Evolutionary conservation across 73 alveolate genomes (phyloP), one percentile per base, ranked within the genome.

Genomic region (Paramecium sexaurelia): DNA sequence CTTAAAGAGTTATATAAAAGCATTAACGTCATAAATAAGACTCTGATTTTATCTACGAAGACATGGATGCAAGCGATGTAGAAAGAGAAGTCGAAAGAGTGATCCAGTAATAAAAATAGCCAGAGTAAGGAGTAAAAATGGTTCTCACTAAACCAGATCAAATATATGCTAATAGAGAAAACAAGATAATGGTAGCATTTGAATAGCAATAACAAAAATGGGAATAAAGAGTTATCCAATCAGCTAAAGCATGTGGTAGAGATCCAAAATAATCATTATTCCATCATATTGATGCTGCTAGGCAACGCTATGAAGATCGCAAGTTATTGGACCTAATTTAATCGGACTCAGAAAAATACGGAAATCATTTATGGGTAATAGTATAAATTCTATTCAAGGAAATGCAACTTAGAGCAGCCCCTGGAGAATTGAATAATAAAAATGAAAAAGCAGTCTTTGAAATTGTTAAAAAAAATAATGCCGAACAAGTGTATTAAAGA

Each of bases 261-360:
- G 75, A 39, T 29, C 90, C 90, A 17, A 24, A 78, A 10, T 7
- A 37, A 22, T 78, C 90, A 8, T 32, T 78, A n/a, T 78, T 41
- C 17, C 90, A 78, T 78, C 90, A 78, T 43, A 78, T 78, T 29
- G 90, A 78, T 78, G 90, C 90, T 24, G 90, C 68, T 29, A 78
- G 90, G 41, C 10, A 22, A 20, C 45, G 27, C 2, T 13, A 39
- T 29, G 90, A 78, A 41, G 90, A 78, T 78, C 45, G 55, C 8
- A 41, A 78, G 24, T 43, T 78, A 78, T 33, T 78, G 11, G 90
- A 78, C 73, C 10, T 43, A 22, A 78, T 78, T 13, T 78, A 78
- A 78, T 37, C 55, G 15, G 90, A 78, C 35, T 22, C 69, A 0
- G 90, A 78, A 27, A 78, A 78, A 41, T 78, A 78, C 19, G 90